Base-by-base conservation (phyloP, 2,329 filamentous ascomycete species). In the Aspergillus intermedius region DNA sequence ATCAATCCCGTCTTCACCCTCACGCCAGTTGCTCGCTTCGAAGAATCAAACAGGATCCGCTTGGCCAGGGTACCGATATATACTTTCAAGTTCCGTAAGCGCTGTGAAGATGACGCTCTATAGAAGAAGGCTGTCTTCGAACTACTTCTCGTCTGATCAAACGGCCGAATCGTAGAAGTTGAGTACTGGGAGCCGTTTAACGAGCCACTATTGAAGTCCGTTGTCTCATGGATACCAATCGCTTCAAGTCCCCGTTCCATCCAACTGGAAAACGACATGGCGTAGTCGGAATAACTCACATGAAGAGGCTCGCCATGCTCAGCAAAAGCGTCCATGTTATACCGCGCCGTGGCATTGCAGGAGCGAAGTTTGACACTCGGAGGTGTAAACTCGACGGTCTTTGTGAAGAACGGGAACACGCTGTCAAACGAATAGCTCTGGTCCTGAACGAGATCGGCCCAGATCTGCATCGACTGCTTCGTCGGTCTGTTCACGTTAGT, bases 31-130 rank as follows among this genome's bases (percentile, higher is more conserved):
- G 71, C 72, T 19, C 62, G 63, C 6, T 61, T 67, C 19, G 68
- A 62, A 42, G 77, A 65, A 46, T 81, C 73, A 53, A 82, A 80
- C 0, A 77, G 22, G 1, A 81, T 71, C 35, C 61, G 70, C 49
- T 72, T 71, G 1, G 71, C 77, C 22, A 72, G 56, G 0, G 75
- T 76, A 3, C 63, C 52, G 0, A 64, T 65, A 45, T 74, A 78
- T 1, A 80, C 53, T 4, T 62, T 70, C n/a, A 78, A 59, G 8
- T 66, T 61, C 13, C 28, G 28, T 32, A 56, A 28, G 5, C 34
- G 37, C 44, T n/a, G 13, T 17, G 39, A 10, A 17, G 51, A 48
- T 1, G 2, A 46, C 40, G 15, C 21, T 10, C 17, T 12, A 10
- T 51, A 47, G 3, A 74, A 48, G 46, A 70, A 76, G 0, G 67